Percentiles rank a stretch among this genome's conserved stretches.
Evolutionary conservation across 2,329 filamentous ascomycete species (phyloP).

Genomic region (Ophiostoma montium): DNA sequence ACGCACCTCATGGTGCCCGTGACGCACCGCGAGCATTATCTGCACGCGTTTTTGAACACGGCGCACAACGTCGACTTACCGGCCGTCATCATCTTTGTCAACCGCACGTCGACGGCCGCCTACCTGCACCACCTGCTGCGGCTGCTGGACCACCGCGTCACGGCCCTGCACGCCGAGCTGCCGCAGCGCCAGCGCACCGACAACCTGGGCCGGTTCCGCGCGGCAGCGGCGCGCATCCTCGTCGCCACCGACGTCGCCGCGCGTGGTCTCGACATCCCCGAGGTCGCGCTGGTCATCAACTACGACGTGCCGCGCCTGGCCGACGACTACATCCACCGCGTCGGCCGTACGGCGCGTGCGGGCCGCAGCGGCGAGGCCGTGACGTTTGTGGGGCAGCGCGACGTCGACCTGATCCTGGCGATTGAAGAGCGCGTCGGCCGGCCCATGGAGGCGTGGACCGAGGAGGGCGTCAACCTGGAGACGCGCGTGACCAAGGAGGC

Average conservation of each 20-base stretch:
- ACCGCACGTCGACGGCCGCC: slow-evolving; percentile 77
- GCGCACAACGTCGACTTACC: slow-evolving; percentile 60
- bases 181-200: slow-evolving; percentile 72
- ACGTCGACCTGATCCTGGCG: slow-evolving; percentile 78
- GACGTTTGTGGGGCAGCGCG: slow-evolving; percentile 82
- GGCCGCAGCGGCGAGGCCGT: slow-evolving; percentile 71
- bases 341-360: slow-evolving; percentile 88
- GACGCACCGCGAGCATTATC: slow-evolving; percentile 86
- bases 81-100: slow-evolving; percentile 91
- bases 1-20: slow-evolving; percentile 79
- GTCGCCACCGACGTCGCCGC: slow-evolving; percentile 93
- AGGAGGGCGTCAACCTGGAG: slow-evolving; percentile 92
- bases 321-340: slow-evolving; percentile 93
- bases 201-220: slow-evolving; percentile 85
- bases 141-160: slow-evolving; percentile 76
- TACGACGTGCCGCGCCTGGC: slow-evolving; percentile 94
- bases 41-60: slow-evolving; percentile 78
- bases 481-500: slow-evolving; percentile 71
- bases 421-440: slow-evolving; percentile 74
- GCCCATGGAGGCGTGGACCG: slow-evolving; percentile 70
- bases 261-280: slow-evolving; percentile 87
- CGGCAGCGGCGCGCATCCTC: slow-evolving; percentile 73
- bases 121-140: slow-evolving; percentile 80
- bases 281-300: slow-evolving; percentile 81
- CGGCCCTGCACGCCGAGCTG: slow-evolving; percentile 76